phyloP scores from a whole-genome alignment of 805 yeast species.

The Cephaloascus fragrans region DNA sequence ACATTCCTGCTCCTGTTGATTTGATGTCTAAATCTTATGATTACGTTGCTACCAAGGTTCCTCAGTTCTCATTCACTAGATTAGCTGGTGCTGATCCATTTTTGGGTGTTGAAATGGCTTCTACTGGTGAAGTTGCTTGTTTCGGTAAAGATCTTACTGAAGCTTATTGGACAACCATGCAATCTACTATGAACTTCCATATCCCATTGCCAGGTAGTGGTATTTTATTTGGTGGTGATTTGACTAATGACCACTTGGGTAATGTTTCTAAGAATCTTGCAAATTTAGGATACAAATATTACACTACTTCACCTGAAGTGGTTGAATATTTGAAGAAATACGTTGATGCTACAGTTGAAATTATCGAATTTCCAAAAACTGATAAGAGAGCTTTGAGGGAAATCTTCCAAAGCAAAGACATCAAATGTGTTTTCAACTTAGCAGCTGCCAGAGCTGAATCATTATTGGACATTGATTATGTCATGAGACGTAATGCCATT shows the following conservation, averaged over 20 bases:
- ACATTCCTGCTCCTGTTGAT: constrained; percentile 71
- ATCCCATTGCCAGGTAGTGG: constrained; percentile 89
- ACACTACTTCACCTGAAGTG: constrained; percentile 66
- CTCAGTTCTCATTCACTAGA: constrained; percentile 97
- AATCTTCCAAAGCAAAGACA: constrained; percentile 78
- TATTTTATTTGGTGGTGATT: constrained; percentile 89
- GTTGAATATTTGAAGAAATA: constrained; percentile 53
- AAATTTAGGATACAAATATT: constrained; percentile 72
- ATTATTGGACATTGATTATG: constrained; percentile 80
- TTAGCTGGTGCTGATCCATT: constrained; percentile 99
- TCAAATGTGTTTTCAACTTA: constrained; percentile 83
- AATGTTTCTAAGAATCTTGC: constrained; percentile 61
- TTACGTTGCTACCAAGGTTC: constrained; percentile 94
- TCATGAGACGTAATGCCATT: constrained; percentile 98
- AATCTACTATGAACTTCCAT: constrained; percentile 94
- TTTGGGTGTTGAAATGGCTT: constrained; percentile 98
- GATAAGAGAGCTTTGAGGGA: constrained; percentile 92
- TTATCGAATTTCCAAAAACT: constrained; percentile 84
- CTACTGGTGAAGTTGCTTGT: constrained; percentile 98
- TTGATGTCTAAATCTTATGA: constrained; percentile 68
- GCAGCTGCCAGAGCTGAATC: constrained; percentile 85
- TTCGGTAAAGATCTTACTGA: constrained; percentile 80
- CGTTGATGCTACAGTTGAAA: constrained; percentile 38
- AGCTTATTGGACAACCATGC: constrained; percentile 97
- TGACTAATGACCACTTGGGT: constrained; percentile 60